phyloP scores from a whole-genome alignment of 768 basidiomycete species.

The Pilatotrama ljubarskyi region DNA sequence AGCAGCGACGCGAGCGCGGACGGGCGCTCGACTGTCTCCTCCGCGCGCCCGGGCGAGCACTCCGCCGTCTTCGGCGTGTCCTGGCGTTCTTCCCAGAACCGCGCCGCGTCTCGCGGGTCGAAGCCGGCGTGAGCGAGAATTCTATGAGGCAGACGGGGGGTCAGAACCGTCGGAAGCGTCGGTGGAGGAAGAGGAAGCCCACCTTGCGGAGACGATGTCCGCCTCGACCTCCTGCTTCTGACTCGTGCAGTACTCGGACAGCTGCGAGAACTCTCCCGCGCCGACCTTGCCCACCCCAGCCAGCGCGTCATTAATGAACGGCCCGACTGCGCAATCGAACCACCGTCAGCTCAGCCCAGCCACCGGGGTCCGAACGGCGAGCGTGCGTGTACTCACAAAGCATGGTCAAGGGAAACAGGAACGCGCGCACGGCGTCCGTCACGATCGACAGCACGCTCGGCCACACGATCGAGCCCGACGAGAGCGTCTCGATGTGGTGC shows the following conservation, averaged over 20 bases:
- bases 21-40: slow-evolving; percentile 8
- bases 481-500: slow-evolving; percentile 91
- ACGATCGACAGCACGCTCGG: slow-evolving; percentile 78
- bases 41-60: slow-evolving; percentile 40
- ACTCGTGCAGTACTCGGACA: slow-evolving; percentile 76
- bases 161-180: no score
- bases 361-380: slow-evolving; percentile 21
- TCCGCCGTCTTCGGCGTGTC: slow-evolving; percentile 41
- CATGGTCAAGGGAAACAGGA: slow-evolving; percentile 89
- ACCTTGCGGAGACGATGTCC: slow-evolving; percentile 86
- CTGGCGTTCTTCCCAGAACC: slow-evolving; percentile 76
- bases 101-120: slow-evolving; percentile 78
- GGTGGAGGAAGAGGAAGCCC: slow-evolving; percentile 22
- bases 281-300: slow-evolving; percentile 78
- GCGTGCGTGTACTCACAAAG: slow-evolving; percentile 42
- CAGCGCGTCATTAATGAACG: slow-evolving; percentile 94
- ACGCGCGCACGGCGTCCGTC: slow-evolving; percentile 72
- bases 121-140: slow-evolving; percentile 92
- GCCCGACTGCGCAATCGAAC: slow-evolving; percentile 54
- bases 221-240: slow-evolving; percentile 89
- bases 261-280: slow-evolving; percentile 69
- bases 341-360: slow-evolving; percentile 5
- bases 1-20: slow-evolving; percentile 4
- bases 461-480: slow-evolving; percentile 77
- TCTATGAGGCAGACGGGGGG: slow-evolving; percentile 40